These are phyloP conservation scores for Aethionema arabicum DNA, from an alignment of 345 rosid genomes.

Conservation along the genomic window DNA sequence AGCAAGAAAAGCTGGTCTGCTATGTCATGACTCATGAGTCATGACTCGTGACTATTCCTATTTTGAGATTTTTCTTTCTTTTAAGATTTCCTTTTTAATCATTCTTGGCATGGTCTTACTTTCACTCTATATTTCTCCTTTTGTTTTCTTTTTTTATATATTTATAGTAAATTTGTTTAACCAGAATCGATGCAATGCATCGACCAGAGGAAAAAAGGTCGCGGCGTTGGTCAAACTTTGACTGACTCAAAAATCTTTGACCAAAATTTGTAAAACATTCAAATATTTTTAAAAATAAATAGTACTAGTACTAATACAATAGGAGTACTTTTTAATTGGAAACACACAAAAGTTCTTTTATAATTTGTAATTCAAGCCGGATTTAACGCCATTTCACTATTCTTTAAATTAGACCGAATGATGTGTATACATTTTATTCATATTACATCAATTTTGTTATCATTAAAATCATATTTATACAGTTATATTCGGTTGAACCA, in stretches of 20 bases:
- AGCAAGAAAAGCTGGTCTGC: too few relatives aligned
- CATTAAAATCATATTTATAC: too few relatives aligned
- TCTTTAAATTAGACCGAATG: too few relatives aligned
- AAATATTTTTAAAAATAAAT: constrained; percentile 3
- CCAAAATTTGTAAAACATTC: constrained; percentile 18
- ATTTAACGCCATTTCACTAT: too few relatives aligned
- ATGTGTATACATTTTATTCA: too few relatives aligned
- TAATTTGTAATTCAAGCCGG: constrained; percentile 22
- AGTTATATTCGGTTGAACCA: too few relatives aligned
- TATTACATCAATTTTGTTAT: too few relatives aligned
- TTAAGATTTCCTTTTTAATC: too few relatives aligned
- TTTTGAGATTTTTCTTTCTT: too few relatives aligned
- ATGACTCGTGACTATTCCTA: too few relatives aligned
- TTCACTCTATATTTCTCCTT: not conserved
- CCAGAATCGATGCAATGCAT: constrained; percentile 35
- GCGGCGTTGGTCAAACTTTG: constrained; percentile 28
- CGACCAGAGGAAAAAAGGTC: constrained; percentile 9
- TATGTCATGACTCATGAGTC: too few relatives aligned
- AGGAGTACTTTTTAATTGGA: not conserved
- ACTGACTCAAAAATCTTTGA: constrained; percentile 28
- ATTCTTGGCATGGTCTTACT: too few relatives aligned
- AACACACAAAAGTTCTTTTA: not conserved
- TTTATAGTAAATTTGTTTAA: constrained; percentile 10
- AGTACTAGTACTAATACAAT: not conserved
- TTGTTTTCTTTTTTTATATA: not conserved